These are phyloP conservation scores for Xylariaceae sp. DNA, from an alignment of 2,329 filamentous ascomycete genomes.

Conservation along the genomic window DNA sequence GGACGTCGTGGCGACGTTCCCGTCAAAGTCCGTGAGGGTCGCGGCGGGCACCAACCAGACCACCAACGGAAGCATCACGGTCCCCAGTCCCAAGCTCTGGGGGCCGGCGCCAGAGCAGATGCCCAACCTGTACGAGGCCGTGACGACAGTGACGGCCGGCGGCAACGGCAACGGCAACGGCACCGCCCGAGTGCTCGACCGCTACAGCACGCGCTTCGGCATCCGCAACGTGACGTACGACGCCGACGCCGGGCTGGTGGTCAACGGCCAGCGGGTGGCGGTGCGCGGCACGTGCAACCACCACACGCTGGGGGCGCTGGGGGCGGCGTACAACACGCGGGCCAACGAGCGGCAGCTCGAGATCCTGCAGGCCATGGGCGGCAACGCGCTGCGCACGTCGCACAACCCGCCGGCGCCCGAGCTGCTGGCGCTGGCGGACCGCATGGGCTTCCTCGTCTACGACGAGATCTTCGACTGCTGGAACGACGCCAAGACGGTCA, in stretches of 20 bases:
- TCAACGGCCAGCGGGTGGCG: constrained; percentile 37
- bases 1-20: constrained; percentile 28
- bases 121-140: constrained; percentile 40
- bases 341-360: constrained; percentile 42
- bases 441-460: constrained; percentile 41
- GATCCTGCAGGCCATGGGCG: constrained; percentile 41
- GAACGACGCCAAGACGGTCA: constrained; percentile 35
- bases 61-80: constrained; percentile 25
- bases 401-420: constrained; percentile 47
- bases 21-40: constrained; percentile 22
- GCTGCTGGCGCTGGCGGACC: constrained; percentile 41
- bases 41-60: constrained; percentile 23
- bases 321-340: constrained; percentile 41
- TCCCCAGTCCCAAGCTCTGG: constrained; percentile 38
- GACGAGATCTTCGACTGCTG: constrained; percentile 49
- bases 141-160: constrained; percentile 29
- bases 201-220: constrained; percentile 43
- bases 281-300: constrained; percentile 43
- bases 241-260: constrained; percentile 31
- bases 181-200: constrained; percentile 27
- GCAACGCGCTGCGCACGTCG: constrained; percentile 41
- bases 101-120: constrained; percentile 36
- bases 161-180: constrained; percentile 9
- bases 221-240: constrained; percentile 36
- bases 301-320: constrained; percentile 43